A percentile compares a stretch with the other conserved stretches of the same genome.
These are phyloP conservation scores for Rhododendron vialii DNA, from an alignment of 148 eudicot genomes.

Conservation along the genomic window DNA sequence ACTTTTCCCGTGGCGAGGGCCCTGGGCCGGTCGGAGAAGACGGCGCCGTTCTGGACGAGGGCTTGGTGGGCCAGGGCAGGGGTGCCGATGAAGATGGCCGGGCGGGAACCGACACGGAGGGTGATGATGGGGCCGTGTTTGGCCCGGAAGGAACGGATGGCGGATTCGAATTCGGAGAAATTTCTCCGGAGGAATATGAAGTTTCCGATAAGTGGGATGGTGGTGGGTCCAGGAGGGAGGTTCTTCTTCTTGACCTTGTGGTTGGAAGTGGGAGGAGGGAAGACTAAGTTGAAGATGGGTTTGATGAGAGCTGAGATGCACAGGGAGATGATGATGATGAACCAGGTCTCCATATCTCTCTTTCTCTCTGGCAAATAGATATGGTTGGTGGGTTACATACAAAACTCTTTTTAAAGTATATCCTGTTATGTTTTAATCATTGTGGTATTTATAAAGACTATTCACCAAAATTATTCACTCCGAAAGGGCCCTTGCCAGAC, in stretches of 20 bases:
- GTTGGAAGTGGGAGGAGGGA: slow-evolving; percentile 1
- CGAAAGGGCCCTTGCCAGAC: too few species aligned
- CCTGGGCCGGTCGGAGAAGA: slow-evolving; percentile 26
- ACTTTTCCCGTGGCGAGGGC: neutral
- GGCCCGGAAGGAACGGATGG: slow-evolving; percentile 24
- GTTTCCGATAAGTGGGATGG: slow-evolving; percentile 32
- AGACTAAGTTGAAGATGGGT: slow-evolving; percentile 19
- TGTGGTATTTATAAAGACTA: too few species aligned
- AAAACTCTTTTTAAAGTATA: too few species aligned
- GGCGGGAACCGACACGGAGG: slow-evolving; percentile 6
- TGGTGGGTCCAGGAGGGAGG: slow-evolving; percentile 55
- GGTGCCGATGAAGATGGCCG: neutral
- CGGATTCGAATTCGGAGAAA: slow-evolving; percentile 33
- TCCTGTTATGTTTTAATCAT: too few species aligned
- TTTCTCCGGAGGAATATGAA: slow-evolving; percentile 36
- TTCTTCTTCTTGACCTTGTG: neutral
- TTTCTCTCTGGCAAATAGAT: neutral
- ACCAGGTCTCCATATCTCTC: slow-evolving; percentile 14
- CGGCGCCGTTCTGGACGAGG: slow-evolving; percentile 40
- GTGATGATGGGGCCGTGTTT: slow-evolving; percentile 41
- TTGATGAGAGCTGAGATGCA: slow-evolving; percentile 32
- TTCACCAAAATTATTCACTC: too few species aligned
- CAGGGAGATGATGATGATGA: slow-evolving; percentile 24
- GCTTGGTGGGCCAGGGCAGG: slow-evolving; percentile 3
- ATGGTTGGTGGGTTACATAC: too few species aligned